These are phyloP conservation scores for Spiraea crenata DNA, from an alignment of 331 rosid species.

Conservation along the genomic window DNA sequence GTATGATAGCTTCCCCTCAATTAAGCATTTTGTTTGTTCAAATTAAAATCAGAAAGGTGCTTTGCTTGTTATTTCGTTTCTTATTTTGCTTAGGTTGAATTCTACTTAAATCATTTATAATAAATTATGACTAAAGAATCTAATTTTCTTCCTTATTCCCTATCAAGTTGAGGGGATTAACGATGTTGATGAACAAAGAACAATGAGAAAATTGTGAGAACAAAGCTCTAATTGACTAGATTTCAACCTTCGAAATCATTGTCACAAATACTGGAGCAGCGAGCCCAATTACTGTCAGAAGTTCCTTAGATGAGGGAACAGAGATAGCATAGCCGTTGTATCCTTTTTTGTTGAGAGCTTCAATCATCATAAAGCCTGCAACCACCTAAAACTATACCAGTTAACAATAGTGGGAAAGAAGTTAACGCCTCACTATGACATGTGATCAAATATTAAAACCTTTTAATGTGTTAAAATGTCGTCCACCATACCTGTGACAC, in stretches of 20 bases:
- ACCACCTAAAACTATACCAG: slow-evolving; percentile 47
- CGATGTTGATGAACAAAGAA: not conserved
- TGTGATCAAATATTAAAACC: not conserved
- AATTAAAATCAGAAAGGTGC: too few relatives aligned
- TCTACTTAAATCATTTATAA: not conserved
- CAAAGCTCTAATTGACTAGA: slow-evolving; percentile 9
- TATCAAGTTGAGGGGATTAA: not conserved
- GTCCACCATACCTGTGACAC: slow-evolving; percentile 61
- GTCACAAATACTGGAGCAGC: slow-evolving; percentile 83
- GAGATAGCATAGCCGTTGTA: slow-evolving; percentile 60
- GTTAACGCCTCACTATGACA: not conserved
- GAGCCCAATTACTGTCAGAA: slow-evolving; percentile 52
- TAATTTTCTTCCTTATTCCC: not conserved
- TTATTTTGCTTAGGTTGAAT: not conserved
- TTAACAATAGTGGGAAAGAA: slow-evolving; percentile 22
- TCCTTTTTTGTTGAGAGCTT: slow-evolving; percentile 65
- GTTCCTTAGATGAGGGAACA: slow-evolving; percentile 64
- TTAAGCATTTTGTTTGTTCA: not conserved
- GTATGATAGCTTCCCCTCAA: not conserved
- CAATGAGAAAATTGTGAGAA: not conserved
- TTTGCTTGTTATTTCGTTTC: not conserved
- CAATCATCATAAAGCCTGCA: slow-evolving; percentile 86
- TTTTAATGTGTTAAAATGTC: not conserved
- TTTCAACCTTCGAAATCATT: slow-evolving; percentile 77
- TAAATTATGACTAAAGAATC: not conserved